phyloP scores from a whole-genome alignment of 768 basidiomycete species.

The Serendipita sp. region DNA sequence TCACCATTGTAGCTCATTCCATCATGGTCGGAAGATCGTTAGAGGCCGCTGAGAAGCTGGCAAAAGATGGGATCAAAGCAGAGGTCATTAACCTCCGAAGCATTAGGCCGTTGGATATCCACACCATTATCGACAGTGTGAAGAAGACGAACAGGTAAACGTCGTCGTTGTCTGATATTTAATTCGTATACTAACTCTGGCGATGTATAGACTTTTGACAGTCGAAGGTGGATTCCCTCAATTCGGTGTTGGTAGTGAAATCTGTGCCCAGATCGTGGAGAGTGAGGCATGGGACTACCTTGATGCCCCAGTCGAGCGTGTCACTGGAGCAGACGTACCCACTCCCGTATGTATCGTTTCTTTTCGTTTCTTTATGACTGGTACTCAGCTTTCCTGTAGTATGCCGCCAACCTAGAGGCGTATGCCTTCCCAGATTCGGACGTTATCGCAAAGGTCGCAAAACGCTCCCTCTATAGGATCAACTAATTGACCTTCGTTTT shows the following conservation, averaged over 20 bases:
- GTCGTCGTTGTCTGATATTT: not conserved
- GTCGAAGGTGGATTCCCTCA: slow-evolving; percentile 98
- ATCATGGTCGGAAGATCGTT: slow-evolving; percentile 94
- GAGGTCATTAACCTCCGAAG: slow-evolving; percentile 95
- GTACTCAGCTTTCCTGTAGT: slow-evolving; percentile 31
- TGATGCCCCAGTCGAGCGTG: slow-evolving; percentile 93
- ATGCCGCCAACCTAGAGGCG: slow-evolving; percentile 76
- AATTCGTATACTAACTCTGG: slow-evolving; percentile 5
- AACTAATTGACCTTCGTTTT: slow-evolving; percentile 33
- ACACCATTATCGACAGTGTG: slow-evolving; percentile 90
- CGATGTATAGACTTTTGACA: slow-evolving; percentile 51
- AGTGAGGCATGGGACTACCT: slow-evolving; percentile 97
- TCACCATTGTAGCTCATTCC: slow-evolving; percentile 95
- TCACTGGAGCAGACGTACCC: slow-evolving; percentile 92
- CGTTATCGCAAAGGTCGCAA: slow-evolving; percentile 85
- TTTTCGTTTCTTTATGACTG: slow-evolving; percentile 8
- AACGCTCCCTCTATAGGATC: slow-evolving; percentile 80
- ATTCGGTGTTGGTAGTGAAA: slow-evolving; percentile 97
- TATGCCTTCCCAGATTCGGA: slow-evolving; percentile 90
- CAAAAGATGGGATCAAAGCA: slow-evolving; percentile 93
- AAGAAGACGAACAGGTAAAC: slow-evolving; percentile 94
- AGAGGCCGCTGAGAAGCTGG: slow-evolving; percentile 84
- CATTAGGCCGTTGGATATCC: slow-evolving; percentile 94
- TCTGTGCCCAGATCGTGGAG: slow-evolving; percentile 94
- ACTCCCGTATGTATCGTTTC: slow-evolving; percentile 54